A percentile compares a stretch with the other conserved stretches of the same genome.
Evolutionary conservation across 2,329 filamentous ascomycete genomes (phyloP).

Genomic region (Botrytis medusae): DNA sequence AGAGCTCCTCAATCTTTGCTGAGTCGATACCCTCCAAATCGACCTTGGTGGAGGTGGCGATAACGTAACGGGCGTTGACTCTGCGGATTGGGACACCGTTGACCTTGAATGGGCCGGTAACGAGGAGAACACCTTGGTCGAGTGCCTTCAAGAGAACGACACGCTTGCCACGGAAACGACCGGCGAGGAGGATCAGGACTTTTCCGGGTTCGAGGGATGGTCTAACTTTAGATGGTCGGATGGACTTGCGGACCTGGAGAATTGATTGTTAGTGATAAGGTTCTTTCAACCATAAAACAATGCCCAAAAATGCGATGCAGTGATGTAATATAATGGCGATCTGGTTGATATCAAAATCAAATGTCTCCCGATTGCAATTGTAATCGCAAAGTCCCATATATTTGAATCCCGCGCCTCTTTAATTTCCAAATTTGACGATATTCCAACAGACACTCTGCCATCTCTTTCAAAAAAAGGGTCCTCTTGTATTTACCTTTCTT

Average conservation of each 20-base stretch:
- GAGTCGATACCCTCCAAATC: constrained; percentile 83
- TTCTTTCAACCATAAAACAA: background rate
- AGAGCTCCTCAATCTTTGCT: constrained; percentile 81
- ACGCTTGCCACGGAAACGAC: constrained; percentile 99
- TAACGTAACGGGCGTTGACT: constrained; percentile 91
- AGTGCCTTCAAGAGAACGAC: constrained; percentile 98
- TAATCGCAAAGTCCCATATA: constrained; percentile 26
- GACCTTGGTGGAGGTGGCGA: constrained; percentile 83
- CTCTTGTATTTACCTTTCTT: constrained; percentile 73
- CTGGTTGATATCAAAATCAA: background rate
- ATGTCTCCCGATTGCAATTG: constrained; percentile 26
- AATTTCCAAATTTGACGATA: constrained; percentile 22
- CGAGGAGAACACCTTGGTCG: constrained; percentile 94
- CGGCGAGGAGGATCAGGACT: constrained; percentile 97
- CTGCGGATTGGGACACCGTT: constrained; percentile 97
- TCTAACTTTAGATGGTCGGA: constrained; percentile 84
- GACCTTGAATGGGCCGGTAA: constrained; percentile 99
- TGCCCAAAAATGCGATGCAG: background rate
- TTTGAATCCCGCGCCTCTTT: constrained; percentile 9
- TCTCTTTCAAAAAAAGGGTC: constrained; percentile 15
- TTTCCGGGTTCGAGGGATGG: constrained; percentile 89
- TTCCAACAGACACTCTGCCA: constrained; percentile 43
- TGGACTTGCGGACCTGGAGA: constrained; percentile 87
- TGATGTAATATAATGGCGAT: background rate
- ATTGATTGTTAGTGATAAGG: constrained; percentile 33